A percentile compares a stretch with the other conserved stretches of the same genome.
Conservation (phyloP, 208 protist genomes). For the Acanthamoeba lugdunensis region DNA sequence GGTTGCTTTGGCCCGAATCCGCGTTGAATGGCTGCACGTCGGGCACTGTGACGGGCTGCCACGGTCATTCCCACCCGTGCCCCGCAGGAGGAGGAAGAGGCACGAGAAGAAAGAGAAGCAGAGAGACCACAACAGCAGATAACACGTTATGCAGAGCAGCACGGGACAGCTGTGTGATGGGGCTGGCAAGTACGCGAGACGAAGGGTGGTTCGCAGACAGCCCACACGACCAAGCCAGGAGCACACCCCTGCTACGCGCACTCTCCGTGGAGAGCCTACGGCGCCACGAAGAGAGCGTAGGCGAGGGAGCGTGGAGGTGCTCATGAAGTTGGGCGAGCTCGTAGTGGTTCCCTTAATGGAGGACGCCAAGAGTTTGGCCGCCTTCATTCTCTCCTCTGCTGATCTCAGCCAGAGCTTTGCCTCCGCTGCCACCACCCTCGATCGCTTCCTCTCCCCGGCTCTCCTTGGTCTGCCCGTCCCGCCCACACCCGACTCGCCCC, state of each 20-base stretch:
- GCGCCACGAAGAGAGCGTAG: background rate
- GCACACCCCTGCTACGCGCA: background rate
- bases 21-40: background rate
- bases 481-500: background rate
- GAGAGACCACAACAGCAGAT: too few species aligned
- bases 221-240: background rate
- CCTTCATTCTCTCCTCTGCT: background rate
- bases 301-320: conserved; percentile 31
- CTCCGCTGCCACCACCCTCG: background rate
- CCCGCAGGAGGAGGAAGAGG: too few species aligned
- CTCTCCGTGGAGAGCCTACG: background rate
- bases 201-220: background rate
- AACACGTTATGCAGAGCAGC: background rate
- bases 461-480: background rate
- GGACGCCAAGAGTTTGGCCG: conserved; percentile 8
- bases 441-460: background rate
- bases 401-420: background rate
- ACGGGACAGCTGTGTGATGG: conserved; percentile 3
- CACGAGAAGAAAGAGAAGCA: too few species aligned
- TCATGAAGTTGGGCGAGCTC: conserved; percentile 24
- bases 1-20: background rate
- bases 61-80: too few species aligned
- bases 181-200: background rate
- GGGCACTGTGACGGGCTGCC: too few species aligned
- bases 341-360: background rate